phyloP scores from a whole-genome alignment of 306 rosid species.

The Carpinus viminea region DNA sequence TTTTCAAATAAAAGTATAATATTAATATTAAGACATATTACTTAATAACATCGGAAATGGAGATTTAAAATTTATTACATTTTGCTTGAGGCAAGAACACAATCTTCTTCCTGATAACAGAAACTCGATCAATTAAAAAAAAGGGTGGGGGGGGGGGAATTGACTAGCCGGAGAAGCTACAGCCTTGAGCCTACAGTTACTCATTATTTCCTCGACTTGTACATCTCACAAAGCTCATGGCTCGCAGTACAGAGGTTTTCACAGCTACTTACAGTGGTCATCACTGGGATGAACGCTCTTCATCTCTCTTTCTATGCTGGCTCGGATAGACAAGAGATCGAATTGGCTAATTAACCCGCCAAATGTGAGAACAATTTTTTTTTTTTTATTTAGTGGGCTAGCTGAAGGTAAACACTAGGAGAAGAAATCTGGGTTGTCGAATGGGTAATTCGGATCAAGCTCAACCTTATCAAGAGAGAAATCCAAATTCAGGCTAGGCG shows the following conservation, averaged over 20 bases:
- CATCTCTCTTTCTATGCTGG: slow-evolving; percentile 23
- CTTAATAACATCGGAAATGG: no score
- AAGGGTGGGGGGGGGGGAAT: background rate
- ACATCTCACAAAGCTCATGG: slow-evolving; percentile 32
- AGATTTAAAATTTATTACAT: no score
- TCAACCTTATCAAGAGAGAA: slow-evolving; percentile 42
- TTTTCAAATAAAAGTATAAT: no score
- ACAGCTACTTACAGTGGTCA: slow-evolving; percentile 10
- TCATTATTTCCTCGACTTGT: slow-evolving; percentile 19
- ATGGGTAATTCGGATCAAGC: slow-evolving; percentile 43
- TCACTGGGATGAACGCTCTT: background rate
- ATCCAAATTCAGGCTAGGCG: slow-evolving; percentile 53
- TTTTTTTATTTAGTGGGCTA: background rate
- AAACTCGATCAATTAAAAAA: background rate
- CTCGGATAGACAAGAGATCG: slow-evolving; percentile 28
- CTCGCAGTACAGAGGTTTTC: slow-evolving; percentile 24
- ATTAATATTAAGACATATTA: no score
- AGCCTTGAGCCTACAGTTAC: slow-evolving; percentile 4
- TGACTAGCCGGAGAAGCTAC: background rate
- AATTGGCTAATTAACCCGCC: slow-evolving; percentile 1
- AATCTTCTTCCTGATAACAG: no score
- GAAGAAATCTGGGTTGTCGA: slow-evolving; percentile 38
- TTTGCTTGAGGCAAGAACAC: no score
- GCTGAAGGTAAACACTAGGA: slow-evolving; percentile 12
- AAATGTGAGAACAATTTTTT: background rate